These are phyloP conservation scores for Brassica balearica DNA, from an alignment of 441 rosid species.

Conservation along the genomic window DNA sequence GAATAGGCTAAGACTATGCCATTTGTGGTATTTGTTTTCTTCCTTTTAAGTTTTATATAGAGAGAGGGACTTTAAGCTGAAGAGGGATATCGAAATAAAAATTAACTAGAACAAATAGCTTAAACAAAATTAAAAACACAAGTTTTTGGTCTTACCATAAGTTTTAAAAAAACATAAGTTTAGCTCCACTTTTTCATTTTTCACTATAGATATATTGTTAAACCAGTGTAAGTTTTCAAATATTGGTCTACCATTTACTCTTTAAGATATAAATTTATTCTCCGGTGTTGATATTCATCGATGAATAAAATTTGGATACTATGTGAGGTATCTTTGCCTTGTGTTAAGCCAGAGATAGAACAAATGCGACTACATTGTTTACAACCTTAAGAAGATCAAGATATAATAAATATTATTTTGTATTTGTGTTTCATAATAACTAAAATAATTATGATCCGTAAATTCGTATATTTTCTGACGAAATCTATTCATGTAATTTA, in stretches of 20 bases:
- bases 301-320: neutral
- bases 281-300: neutral
- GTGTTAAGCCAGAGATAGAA: neutral
- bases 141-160: too few relatives aligned
- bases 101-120: neutral
- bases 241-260: neutral
- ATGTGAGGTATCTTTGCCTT: neutral
- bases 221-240: neutral
- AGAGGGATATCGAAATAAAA: conserved; percentile 3
- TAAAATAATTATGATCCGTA: too few relatives aligned
- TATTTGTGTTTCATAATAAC: too few relatives aligned
- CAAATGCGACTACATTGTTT: neutral
- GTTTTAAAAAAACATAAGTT: neutral
- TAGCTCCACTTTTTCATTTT: neutral
- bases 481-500: too few relatives aligned
- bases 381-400: neutral
- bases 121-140: neutral
- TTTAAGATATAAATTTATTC: too few relatives aligned
- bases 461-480: too few relatives aligned
- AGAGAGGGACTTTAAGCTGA: conserved; percentile 33
- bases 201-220: neutral
- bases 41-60: conserved; percentile 38
- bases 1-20: conserved; percentile 52
- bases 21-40: conserved; percentile 47
- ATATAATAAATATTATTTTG: too few relatives aligned